Base-by-base conservation (phyloP, 306 rosid species). In the Citrullus colocynthis region DNA sequence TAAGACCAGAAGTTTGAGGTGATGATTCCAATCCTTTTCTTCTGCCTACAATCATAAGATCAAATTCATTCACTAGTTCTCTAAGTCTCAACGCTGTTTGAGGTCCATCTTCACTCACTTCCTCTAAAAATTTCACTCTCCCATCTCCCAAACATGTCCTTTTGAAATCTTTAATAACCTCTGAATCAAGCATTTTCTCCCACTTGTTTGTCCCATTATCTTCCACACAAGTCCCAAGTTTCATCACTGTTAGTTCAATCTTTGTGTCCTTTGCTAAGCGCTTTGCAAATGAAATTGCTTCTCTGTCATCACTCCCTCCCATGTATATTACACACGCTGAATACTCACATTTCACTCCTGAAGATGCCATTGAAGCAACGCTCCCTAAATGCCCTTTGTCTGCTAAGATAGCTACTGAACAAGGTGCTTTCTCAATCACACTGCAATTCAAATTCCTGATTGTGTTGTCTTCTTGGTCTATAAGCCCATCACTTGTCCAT, bases 231-330 rank as follows among this genome's bases (percentile, higher is more conserved):
- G 42, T 13, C 28, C 60, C 36, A 17, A 83, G 21, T 41, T 24
- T 52, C 6, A 89, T 74, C 13, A 89, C 79, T 0, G 84, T 84
- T 0, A 91, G 80, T 9, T 51, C 63, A 7, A 83, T 54, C 18
- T 6, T 62, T 2, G 48, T 28, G 45, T 87, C 90, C 20, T 75
- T 82, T 0, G 84, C 72, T 85, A 91, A 86, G n/a, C 90, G 85
- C 77, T 83, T 88, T 0, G 96, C 89, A 1, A 82, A 78, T 1
- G 64, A 74, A 16, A 93, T 57, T 0, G 92, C 92, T 71, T 93
- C 98, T 55, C 92, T 83, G 9, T 93, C 96, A 9, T 91, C 97
- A 24, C 71, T 80, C 0, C 98, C 98, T 34, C 92, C 98, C 24
- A 93, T 30, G 85, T 80, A 93, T 63, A 93, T 57, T 80, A 88